Percentiles rank a stretch among this genome's conserved stretches.
Conservation (phyloP, 306 rosid species). For the Vigna trinervia region DNA sequence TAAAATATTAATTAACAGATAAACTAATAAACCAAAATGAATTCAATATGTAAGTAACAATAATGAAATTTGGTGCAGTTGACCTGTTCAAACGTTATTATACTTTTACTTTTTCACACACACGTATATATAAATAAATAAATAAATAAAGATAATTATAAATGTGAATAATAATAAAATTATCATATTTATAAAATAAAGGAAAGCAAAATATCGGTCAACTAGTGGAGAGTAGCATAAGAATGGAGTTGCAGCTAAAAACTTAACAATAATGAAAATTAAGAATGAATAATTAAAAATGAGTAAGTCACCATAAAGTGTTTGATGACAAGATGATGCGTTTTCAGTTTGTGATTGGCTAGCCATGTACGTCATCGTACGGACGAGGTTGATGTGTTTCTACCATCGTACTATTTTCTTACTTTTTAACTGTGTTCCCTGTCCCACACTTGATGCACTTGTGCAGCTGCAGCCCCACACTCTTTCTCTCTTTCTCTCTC, state of each 20-base stretch:
- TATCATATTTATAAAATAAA: background rate
- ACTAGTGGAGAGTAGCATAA: background rate
- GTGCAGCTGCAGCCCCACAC: background rate
- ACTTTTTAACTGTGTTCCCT: conserved; percentile 4
- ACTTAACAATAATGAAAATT: background rate
- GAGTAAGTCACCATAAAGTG: background rate
- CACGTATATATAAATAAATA: too few species aligned
- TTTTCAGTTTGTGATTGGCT: conserved; percentile 40
- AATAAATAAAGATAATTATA: too few species aligned
- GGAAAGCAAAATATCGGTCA: background rate
- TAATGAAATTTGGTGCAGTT: background rate
- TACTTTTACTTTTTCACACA: too few species aligned
- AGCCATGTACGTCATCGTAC: conserved; percentile 29
- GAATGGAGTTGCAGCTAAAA: too few species aligned
- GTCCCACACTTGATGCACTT: conserved; percentile 24
- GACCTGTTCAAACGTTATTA: too few species aligned
- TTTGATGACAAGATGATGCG: conserved; percentile 32
- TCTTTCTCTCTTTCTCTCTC: background rate
- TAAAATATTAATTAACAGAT: background rate
- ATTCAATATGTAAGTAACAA: background rate
- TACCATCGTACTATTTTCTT: conserved; percentile 28
- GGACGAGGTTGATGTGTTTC: conserved; percentile 36
- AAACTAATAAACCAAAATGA: background rate
- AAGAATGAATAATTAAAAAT: background rate
- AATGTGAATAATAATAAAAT: background rate